A percentile compares a stretch with the other conserved stretches of the same genome.
Evolutionary conservation across 176 grass and related monocot genomes (phyloP).

Genomic region (Tillandsia leiboldiana): DNA sequence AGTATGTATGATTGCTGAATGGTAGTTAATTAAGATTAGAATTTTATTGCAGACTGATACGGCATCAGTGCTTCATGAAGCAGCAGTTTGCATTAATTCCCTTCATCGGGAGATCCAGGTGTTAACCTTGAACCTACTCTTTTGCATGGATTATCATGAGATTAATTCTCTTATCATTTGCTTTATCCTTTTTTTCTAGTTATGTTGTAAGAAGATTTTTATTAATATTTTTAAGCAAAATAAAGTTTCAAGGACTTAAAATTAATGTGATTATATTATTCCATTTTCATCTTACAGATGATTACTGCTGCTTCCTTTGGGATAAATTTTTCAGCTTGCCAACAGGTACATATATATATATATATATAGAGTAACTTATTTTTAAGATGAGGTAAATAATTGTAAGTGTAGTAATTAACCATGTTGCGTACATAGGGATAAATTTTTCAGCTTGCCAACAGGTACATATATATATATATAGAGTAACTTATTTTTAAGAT

Average conservation of each 20-base stretch:
- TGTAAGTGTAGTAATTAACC: neutral
- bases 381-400: neutral
- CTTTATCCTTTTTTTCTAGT: no score
- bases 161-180: neutral
- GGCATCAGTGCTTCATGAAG: slow-evolving; percentile 67
- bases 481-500: neutral
- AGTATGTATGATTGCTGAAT: neutral
- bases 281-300: slow-evolving; percentile 13
- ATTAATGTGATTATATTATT: neutral
- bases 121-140: neutral
- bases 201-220: no score
- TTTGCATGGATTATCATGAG: neutral
- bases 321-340: slow-evolving; percentile 4
- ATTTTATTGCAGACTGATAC: slow-evolving; percentile 44
- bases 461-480: slow-evolving; percentile 2
- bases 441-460: slow-evolving; percentile 8
- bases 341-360: slow-evolving; percentile 19
- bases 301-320: slow-evolving; percentile 25
- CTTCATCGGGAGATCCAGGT: slow-evolving; percentile 66
- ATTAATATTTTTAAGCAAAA: no score
- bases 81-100: slow-evolving; percentile 43
- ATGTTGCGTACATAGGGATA: no score
- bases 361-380: no score
- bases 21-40: no score
- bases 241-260: neutral